phyloP scores from a whole-genome alignment of 1,139 yeast genomes.

The Suhomyces panamericanus region DNA sequence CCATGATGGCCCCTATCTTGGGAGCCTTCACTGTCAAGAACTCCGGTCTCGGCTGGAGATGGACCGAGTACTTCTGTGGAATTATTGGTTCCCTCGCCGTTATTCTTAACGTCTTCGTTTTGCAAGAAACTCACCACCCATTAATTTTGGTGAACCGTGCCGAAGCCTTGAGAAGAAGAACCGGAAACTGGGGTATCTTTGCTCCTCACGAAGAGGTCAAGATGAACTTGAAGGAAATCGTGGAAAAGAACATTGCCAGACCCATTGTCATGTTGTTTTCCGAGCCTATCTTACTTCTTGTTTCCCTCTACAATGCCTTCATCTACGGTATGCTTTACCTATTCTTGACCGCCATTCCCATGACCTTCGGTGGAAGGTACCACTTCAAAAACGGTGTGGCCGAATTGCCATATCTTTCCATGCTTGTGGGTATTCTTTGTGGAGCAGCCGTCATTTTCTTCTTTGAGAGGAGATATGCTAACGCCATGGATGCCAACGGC shows the following conservation, averaged over 20 bases:
- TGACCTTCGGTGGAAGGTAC: constrained; percentile 65
- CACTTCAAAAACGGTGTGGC: constrained; percentile 54
- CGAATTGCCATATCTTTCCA: constrained; percentile 62
- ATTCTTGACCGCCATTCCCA: constrained; percentile 76
- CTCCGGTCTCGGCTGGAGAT: constrained; percentile 52
- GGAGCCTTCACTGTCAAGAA: constrained; percentile 25
- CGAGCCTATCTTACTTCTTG: constrained; percentile 71
- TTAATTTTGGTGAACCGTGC: constrained; percentile 62
- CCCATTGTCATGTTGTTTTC: constrained; percentile 66
- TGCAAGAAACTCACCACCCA: constrained; percentile 53
- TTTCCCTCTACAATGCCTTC: constrained; percentile 77
- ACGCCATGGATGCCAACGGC: constrained; percentile 44
- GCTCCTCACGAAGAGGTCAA: constrained; percentile 80
- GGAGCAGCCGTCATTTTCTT: constrained; percentile 49
- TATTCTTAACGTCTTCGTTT: constrained; percentile 29
- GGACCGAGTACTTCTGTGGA: constrained; percentile 58
- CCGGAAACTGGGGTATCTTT: constrained; percentile 74
- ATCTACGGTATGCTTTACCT: constrained; percentile 81
- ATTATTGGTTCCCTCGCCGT: constrained; percentile 44
- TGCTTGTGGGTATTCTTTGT: constrained; percentile 59
- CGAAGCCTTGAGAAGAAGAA: constrained; percentile 53
- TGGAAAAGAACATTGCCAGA: constrained; percentile 66
- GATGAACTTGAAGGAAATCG: constrained; percentile 61
- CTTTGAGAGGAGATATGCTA: constrained; percentile 30
- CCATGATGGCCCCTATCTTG: constrained; percentile 70